phyloP scores from a whole-genome alignment of 257 asterid species.

The Solanum arcanum region DNA sequence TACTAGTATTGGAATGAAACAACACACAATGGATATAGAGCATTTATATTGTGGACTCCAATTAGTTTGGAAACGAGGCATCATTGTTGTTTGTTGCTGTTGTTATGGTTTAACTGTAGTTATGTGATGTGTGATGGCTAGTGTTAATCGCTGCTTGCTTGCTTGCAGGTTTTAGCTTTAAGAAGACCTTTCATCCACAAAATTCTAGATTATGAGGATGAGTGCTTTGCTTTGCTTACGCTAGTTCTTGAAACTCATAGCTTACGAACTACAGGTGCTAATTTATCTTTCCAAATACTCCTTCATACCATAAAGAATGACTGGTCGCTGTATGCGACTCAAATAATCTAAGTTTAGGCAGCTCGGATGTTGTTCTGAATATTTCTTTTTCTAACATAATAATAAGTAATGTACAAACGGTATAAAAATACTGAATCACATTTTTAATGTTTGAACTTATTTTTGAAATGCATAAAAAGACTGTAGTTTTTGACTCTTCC shows the following conservation, averaged over 20 bases:
- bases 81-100: background rate
- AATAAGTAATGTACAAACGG: background rate
- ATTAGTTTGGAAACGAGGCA: background rate
- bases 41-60: background rate
- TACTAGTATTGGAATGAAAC: background rate
- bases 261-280: slow-evolving; percentile 63
- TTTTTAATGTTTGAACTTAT: background rate
- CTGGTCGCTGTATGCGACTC: background rate
- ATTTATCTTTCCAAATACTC: background rate
- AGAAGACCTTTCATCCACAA: slow-evolving; percentile 89
- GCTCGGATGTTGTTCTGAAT: background rate
- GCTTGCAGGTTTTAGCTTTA: slow-evolving; percentile 69
- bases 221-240: slow-evolving; percentile 81
- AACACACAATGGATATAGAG: background rate
- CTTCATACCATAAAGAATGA: background rate
- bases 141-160: background rate
- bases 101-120: background rate
- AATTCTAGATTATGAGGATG: slow-evolving; percentile 89
- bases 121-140: background rate
- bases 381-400: background rate
- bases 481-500: background rate
- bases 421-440: background rate
- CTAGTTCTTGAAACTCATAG: slow-evolving; percentile 94
- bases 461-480: background rate
- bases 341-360: background rate